phyloP scores from a whole-genome alignment of 2,329 filamentous ascomycete species.

The Pestalotiopsis sp. region DNA sequence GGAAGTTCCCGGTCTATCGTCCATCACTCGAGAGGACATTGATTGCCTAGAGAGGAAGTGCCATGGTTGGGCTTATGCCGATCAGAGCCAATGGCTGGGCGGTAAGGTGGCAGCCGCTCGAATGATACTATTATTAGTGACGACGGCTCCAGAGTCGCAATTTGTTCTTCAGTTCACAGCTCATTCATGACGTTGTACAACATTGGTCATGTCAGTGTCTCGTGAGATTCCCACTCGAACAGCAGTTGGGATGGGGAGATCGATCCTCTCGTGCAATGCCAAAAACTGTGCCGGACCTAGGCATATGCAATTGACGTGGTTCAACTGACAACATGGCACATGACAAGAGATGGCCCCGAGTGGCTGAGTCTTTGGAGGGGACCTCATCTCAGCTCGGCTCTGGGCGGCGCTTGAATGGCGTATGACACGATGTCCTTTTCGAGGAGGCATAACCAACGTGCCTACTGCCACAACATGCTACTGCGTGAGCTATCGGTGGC shows the following conservation, averaged over 20 bases:
- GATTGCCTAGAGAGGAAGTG: background rate
- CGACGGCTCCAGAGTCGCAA: background rate
- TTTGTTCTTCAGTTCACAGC: background rate
- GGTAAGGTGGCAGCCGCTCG: background rate
- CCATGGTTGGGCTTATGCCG: background rate
- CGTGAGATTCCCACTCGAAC: background rate
- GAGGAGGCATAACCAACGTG: background rate
- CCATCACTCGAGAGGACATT: background rate
- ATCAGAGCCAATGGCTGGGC: background rate
- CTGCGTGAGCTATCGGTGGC: background rate
- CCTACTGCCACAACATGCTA: background rate
- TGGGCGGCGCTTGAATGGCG: background rate
- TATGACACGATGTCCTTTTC: background rate
- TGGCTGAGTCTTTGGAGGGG: background rate
- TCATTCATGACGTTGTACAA: background rate
- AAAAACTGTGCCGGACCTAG: background rate
- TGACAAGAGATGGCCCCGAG: background rate
- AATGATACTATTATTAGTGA: background rate
- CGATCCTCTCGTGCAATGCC: background rate
- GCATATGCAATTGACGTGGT: background rate
- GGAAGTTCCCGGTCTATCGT: background rate
- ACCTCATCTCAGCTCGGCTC: background rate
- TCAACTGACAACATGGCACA: background rate
- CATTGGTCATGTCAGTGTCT: too few relatives aligned
- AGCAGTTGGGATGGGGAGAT: background rate